Base-by-base conservation (phyloP, 805 yeast species). In the Tetrapisispora iriomotensis region DNA sequence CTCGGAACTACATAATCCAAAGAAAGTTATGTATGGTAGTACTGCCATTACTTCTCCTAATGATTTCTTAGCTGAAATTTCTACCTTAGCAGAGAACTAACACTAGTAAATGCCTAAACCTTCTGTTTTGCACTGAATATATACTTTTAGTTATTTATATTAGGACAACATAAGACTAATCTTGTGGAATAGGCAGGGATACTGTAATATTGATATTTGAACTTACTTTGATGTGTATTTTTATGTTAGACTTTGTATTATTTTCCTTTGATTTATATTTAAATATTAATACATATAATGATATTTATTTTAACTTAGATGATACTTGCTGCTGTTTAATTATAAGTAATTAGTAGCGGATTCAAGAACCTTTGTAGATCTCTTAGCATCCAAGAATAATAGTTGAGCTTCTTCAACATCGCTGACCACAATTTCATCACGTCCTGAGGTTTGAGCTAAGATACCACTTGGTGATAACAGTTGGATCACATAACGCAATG, bases 401-500 rank as follows among this genome's bases (percentile, higher is more conserved):
- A 69, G 58, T 60, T 83, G 81, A 47, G 94, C 82, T 62, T 87
- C 95, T 50, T 82, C 90, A 30, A 90, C 69, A 59, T 92, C 96
- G 19, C 69, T 70, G 13, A 75, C 70, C 23, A 65, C 66, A 40
- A 85, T 75, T 54, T 81, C 87, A 26, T 70, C 63, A 44, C 94
- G 79, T 45, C 85, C 83, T 42, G 74, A 68, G 25, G 85, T 75
- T 50, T 75, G 74, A 30, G 95, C 77, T 46, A 92, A 71, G 36
- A 92, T 77, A 39, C 87, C 88, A 23, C 95, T 78, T 24, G 97
- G 98, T 0, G 96, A 76, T 57, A 92, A 70, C 49, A 92, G 72
- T 61, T 92, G 97, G 48, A 92, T 68, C 9, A 95, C 86, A 60
- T 92, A 92, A 60, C 99, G 81, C 57, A 92, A 71, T 2, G 96